A percentile compares a stretch with the other conserved stretches of the same genome.
phyloP scores from a whole-genome alignment of 768 basidiomycete species.

The Amylocystis lapponica region DNA sequence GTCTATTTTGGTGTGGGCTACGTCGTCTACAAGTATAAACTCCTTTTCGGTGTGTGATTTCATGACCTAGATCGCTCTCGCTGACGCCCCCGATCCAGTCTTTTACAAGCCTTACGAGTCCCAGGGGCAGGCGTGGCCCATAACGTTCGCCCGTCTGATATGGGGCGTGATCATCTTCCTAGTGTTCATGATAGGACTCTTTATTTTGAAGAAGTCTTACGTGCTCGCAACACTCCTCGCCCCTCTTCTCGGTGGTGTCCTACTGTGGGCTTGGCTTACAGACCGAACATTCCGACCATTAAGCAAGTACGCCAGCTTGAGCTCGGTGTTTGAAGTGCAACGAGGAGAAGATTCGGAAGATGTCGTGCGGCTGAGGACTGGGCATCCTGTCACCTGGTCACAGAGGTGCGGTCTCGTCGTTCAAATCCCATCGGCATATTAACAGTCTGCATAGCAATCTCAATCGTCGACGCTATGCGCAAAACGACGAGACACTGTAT shows the following conservation, averaged over 20 bases:
- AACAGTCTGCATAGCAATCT: conserved; percentile 50
- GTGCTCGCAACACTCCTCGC: conserved; percentile 57
- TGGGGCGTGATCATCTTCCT: conserved; percentile 93
- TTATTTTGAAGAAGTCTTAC: conserved; percentile 62
- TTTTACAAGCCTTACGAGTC: conserved; percentile 99
- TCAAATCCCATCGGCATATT: background rate
- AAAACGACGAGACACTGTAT: conserved; percentile 91
- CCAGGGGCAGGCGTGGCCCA: conserved; percentile 95
- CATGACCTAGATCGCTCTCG: background rate
- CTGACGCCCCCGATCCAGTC: conserved; percentile 51
- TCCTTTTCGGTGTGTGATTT: conserved; percentile 73
- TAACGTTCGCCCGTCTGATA: conserved; percentile 87
- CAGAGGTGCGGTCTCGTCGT: conserved; percentile 56
- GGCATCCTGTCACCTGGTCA: conserved; percentile 83
- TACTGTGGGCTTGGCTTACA: conserved; percentile 79
- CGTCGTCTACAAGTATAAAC: conserved; percentile 96
- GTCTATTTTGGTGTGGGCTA: conserved; percentile 96
- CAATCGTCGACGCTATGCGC: conserved; percentile 81
- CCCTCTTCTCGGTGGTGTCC: conserved; percentile 71
- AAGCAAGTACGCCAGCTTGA: conserved; percentile 79
- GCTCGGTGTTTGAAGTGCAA: conserved; percentile 84
- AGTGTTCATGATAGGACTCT: conserved; percentile 95
- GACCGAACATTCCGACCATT: conserved; percentile 62
- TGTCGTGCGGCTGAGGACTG: conserved; percentile 65
- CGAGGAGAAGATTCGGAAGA: conserved; percentile 83